phyloP scores from a whole-genome alignment of 768 basidiomycete species.

The Agaricus subrufescens region DNA sequence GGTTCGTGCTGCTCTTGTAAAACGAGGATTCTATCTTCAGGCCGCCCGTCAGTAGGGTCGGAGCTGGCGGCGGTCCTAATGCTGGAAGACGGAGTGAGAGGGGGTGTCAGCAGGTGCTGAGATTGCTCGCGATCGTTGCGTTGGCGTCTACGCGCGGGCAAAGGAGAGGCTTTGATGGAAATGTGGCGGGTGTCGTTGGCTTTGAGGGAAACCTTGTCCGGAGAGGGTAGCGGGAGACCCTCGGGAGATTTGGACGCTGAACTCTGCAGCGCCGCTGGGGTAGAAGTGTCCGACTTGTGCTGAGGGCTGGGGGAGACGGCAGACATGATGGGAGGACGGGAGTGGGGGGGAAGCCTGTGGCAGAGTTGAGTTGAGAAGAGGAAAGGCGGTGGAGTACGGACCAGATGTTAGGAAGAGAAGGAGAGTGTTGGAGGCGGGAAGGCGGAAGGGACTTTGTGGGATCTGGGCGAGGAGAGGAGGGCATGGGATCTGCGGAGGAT shows the following conservation, averaged over 20 bases:
- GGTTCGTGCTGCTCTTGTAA: slow-evolving; percentile 15
- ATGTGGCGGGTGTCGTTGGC: slow-evolving; percentile 4
- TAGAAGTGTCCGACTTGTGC: slow-evolving; percentile 22
- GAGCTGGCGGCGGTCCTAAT: slow-evolving; percentile 32
- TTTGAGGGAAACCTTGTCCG: slow-evolving; percentile 15
- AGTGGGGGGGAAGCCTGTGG: slow-evolving; percentile 44
- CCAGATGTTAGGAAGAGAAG: slow-evolving; percentile 71
- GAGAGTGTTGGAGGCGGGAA: slow-evolving; percentile 52
- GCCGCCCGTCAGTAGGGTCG: slow-evolving; percentile 21
- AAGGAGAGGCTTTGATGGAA: neutral
- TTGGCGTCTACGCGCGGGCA: slow-evolving; percentile 25
- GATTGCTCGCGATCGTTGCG: slow-evolving; percentile 30
- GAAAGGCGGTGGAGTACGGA: slow-evolving; percentile 16
- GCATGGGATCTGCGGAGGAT: slow-evolving; percentile 6
- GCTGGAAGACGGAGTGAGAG: slow-evolving; percentile 65
- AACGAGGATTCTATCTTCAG: slow-evolving; percentile 9
- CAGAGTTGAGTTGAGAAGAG: neutral
- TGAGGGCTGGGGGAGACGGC: slow-evolving; percentile 20
- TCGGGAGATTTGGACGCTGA: slow-evolving; percentile 11
- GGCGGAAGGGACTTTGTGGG: slow-evolving; percentile 29
- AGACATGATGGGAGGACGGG: slow-evolving; percentile 28
- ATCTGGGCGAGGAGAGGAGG: slow-evolving; percentile 10
- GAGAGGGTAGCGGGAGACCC: slow-evolving; percentile 20
- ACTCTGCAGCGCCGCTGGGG: slow-evolving; percentile 11
- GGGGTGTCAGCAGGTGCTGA: slow-evolving; percentile 53